Percentiles rank a stretch among this genome's conserved stretches.
These are phyloP conservation scores for Pichia sp. DNA, from an alignment of 1,139 yeast species.

Conservation along the genomic window DNA sequence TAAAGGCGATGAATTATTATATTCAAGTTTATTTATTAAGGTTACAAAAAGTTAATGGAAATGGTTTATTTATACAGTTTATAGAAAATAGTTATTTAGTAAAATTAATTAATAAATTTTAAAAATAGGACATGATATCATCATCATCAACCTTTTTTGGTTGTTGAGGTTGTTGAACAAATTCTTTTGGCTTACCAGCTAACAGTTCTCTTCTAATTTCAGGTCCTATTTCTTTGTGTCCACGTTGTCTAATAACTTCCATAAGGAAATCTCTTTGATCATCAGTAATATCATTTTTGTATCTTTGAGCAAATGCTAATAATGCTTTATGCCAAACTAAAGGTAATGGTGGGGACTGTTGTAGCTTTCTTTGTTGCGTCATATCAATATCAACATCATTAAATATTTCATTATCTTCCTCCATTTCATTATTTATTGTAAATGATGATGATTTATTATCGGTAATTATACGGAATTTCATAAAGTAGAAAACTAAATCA, in stretches of 20 bases:
- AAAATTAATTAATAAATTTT: background rate
- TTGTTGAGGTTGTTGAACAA: slow-evolving; percentile 36
- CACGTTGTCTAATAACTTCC: slow-evolving; percentile 86
- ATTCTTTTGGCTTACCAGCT: slow-evolving; percentile 52
- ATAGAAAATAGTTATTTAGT: background rate
- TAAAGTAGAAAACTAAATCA: slow-evolving; percentile 89
- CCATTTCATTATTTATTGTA: slow-evolving; percentile 25
- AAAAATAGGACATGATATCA: slow-evolving; percentile 29
- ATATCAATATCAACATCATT: slow-evolving; percentile 32
- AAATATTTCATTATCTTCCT: slow-evolving; percentile 26
- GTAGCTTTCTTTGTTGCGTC: slow-evolving; percentile 23
- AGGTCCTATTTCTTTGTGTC: slow-evolving; percentile 84
- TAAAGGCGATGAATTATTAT: slow-evolving; percentile 76
- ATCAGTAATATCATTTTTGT: slow-evolving; percentile 93
- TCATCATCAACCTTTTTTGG: slow-evolving; percentile 18
- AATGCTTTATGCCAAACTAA: slow-evolving; percentile 97
- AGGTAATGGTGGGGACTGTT: slow-evolving; percentile 65
- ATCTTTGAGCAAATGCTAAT: slow-evolving; percentile 88
- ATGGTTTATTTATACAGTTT: background rate
- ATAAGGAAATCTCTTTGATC: slow-evolving; percentile 92
- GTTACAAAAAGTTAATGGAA: slow-evolving; percentile 29
- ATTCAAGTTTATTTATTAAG: slow-evolving; percentile 67
- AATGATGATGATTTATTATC: slow-evolving; percentile 25
- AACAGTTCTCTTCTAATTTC: slow-evolving; percentile 89
- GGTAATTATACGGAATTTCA: slow-evolving; percentile 65